Evolutionary conservation across 2,329 filamentous ascomycete genomes (phyloP).

Genomic region (Ramularia collo-cygni): DNA sequence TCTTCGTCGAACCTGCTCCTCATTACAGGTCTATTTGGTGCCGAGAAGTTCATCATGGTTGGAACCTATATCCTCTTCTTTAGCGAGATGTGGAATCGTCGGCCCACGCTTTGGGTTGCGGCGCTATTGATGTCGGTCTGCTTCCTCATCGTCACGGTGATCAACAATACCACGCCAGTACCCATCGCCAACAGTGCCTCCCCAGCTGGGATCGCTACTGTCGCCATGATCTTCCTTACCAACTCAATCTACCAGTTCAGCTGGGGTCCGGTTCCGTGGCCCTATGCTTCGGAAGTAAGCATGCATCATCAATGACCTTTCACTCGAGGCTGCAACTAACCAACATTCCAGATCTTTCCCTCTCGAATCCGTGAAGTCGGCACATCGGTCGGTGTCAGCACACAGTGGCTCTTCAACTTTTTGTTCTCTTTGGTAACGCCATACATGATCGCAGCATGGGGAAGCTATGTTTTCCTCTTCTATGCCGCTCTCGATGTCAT

Average conservation of each 20-base stretch:
- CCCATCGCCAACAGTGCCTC: slow-evolving; percentile 23
- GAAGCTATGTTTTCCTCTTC: slow-evolving; percentile 37
- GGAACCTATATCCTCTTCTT: slow-evolving; percentile 46
- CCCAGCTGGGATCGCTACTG: slow-evolving; percentile 42
- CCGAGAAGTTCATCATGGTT: slow-evolving; percentile 45
- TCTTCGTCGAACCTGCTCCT: slow-evolving; percentile 42
- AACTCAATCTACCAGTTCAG: slow-evolving; percentile 48
- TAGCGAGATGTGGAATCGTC: slow-evolving; percentile 42
- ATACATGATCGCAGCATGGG: slow-evolving; percentile 46
- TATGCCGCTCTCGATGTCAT: slow-evolving; percentile 42
- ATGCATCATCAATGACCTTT: slow-evolving; percentile 25
- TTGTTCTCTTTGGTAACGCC: slow-evolving; percentile 44
- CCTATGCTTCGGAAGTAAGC: slow-evolving; percentile 38
- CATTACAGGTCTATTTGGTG: slow-evolving; percentile 49
- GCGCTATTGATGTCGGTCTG: slow-evolving; percentile 30
- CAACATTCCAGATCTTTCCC: slow-evolving; percentile 47
- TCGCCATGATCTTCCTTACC: slow-evolving; percentile 51
- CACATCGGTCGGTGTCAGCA: slow-evolving; percentile 44
- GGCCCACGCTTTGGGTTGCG: slow-evolving; percentile 23
- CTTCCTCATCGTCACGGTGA: slow-evolving; percentile 30
- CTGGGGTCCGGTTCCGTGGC: slow-evolving; percentile 47
- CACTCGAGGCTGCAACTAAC: slow-evolving; percentile 38
- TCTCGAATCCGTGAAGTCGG: slow-evolving; percentile 45
- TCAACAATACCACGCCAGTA: slow-evolving; percentile 28
- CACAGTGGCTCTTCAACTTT: slow-evolving; percentile 49